Evolutionary conservation across 768 basidiomycete genomes (phyloP).

Genomic region (Amanita thiersii): DNA sequence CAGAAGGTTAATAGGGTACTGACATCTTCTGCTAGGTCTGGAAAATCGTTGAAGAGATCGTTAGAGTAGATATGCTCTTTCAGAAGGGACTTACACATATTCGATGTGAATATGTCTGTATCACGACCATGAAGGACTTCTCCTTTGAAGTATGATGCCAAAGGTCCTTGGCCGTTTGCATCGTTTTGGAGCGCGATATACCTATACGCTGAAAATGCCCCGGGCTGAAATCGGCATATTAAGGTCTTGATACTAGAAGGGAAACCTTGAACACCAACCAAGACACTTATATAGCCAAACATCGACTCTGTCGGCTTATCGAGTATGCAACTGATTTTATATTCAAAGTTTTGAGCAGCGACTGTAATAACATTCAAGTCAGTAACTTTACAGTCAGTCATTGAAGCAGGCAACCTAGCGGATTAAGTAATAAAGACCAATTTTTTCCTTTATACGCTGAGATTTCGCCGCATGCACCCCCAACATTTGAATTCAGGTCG

Average conservation of each 20-base stretch:
- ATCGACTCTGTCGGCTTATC: slow-evolving; percentile 85
- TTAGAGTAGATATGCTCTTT: slow-evolving; percentile 7
- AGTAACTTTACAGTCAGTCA: neutral
- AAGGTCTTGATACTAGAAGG: neutral
- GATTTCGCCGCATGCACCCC: slow-evolving; percentile 96
- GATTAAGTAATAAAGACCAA: slow-evolving; percentile 77
- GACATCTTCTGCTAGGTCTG: slow-evolving; percentile 88
- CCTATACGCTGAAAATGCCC: slow-evolving; percentile 89
- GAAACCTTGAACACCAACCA: slow-evolving; percentile 46
- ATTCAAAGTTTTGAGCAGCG: slow-evolving; percentile 94
- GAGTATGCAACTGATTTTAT: slow-evolving; percentile 85
- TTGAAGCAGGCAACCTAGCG: slow-evolving; percentile 50
- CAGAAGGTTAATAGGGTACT: slow-evolving; percentile 14
- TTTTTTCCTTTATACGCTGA: slow-evolving; percentile 87
- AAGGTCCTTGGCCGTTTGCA: slow-evolving; percentile 70
- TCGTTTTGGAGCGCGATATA: slow-evolving; percentile 88
- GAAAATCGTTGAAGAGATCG: neutral
- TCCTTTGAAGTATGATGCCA: slow-evolving; percentile 97
- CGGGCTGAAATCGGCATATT: slow-evolving; percentile 43
- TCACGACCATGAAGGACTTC: slow-evolving; percentile 79
- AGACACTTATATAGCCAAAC: slow-evolving; percentile 94
- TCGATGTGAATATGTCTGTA: slow-evolving; percentile 90
- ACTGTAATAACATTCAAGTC: slow-evolving; percentile 30
- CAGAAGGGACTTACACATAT: slow-evolving; percentile 67
- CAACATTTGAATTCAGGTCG: slow-evolving; percentile 86